phyloP scores from a whole-genome alignment of 148 eudicot species.

The Amaranthus palmeri region DNA sequence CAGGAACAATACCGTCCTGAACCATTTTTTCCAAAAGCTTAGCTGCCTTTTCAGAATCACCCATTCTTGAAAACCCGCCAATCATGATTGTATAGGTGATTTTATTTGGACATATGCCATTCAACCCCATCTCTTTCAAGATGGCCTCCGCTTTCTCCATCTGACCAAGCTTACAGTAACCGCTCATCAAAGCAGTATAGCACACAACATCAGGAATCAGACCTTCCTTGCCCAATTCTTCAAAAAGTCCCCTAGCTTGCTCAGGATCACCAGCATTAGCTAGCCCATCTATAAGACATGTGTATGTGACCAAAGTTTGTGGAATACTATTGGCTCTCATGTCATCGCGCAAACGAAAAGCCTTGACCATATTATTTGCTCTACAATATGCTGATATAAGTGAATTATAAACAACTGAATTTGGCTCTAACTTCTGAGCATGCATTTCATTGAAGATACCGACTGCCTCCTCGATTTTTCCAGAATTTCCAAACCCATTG shows the following conservation, averaged over 20 bases:
- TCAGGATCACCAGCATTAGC: constrained; percentile 44
- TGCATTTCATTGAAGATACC: constrained; percentile 48
- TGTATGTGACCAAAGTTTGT: constrained; percentile 53
- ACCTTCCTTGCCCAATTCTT: constrained; percentile 57
- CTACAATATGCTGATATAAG: constrained; percentile 62
- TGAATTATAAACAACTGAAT: constrained; percentile 54
- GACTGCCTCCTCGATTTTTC: constrained; percentile 52
- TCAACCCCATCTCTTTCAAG: constrained; percentile 57
- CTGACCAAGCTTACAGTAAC: constrained; percentile 72
- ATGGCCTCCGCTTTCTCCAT: constrained; percentile 52
- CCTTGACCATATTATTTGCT: constrained; percentile 44
- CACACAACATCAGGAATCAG: constrained; percentile 58
- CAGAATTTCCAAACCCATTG: constrained; percentile 63
- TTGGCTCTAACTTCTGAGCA: constrained; percentile 40
- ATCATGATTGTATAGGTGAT: constrained; percentile 76
- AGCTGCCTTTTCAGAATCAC: constrained; percentile 45
- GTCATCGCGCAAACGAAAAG: constrained; percentile 55
- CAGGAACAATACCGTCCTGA: constrained; percentile 58
- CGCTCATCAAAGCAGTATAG: constrained; percentile 74
- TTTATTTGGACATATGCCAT: constrained; percentile 58
- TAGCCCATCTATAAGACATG: constrained; percentile 66
- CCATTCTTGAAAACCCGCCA: constrained; percentile 53
- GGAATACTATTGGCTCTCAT: constrained; percentile 63
- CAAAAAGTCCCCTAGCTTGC: constrained; percentile 45
- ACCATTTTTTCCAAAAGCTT: constrained; percentile 60